Percentiles rank a stretch among this genome's conserved stretches.
These are phyloP conservation scores for Conringia planisiliqua DNA, from an alignment of 345 rosid species.

Conservation along the genomic window DNA sequence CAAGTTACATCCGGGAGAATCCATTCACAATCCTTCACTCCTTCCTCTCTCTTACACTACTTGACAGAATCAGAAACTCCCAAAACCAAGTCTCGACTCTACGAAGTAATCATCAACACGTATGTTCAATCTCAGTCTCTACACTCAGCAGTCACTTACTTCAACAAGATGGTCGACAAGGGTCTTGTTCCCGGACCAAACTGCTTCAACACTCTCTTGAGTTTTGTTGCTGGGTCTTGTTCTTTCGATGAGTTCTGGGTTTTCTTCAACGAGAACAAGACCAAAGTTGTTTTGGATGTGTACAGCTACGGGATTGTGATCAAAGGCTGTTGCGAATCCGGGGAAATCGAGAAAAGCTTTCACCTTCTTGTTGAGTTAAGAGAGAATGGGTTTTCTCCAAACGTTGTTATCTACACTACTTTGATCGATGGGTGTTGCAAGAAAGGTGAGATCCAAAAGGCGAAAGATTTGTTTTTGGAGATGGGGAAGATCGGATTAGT, in stretches of 20 bases:
- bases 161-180: conserved; percentile 44
- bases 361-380: conserved; percentile 43
- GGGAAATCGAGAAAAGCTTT: conserved; percentile 48
- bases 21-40: conserved; percentile 43
- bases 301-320: conserved; percentile 70
- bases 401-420: conserved; percentile 67
- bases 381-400: conserved; percentile 48
- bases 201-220: conserved; percentile 46
- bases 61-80: conserved; percentile 32
- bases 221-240: conserved; percentile 37
- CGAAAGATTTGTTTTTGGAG: conserved; percentile 44
- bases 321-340: conserved; percentile 64
- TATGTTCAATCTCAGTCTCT: conserved; percentile 42
- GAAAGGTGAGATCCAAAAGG: conserved; percentile 54
- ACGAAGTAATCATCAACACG: conserved; percentile 50
- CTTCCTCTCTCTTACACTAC: conserved; percentile 41
- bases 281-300: conserved; percentile 41
- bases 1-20: conserved; percentile 48
- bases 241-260: conserved; percentile 44
- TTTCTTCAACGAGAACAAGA: conserved; percentile 39
- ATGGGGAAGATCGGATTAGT: conserved; percentile 58
- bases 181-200: conserved; percentile 44
- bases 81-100: conserved; percentile 28
- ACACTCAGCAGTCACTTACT: conserved; percentile 44
- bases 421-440: conserved; percentile 84